These are phyloP conservation scores for Synchytrium microbalum DNA, from an alignment of 371 early-diverging fungal species.

Conservation along the genomic window DNA sequence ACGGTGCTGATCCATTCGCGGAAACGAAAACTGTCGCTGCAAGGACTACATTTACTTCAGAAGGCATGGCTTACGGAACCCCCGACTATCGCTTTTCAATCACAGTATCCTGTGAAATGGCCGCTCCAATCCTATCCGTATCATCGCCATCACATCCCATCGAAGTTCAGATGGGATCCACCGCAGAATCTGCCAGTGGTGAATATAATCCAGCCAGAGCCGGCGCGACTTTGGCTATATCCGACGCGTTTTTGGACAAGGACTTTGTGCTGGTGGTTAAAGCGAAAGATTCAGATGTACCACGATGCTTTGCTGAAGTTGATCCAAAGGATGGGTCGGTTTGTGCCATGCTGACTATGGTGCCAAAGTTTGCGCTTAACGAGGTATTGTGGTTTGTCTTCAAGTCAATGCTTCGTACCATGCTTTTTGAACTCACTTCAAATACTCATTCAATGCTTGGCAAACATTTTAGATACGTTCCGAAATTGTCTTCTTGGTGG, in stretches of 20 bases:
- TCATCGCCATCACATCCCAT: slow-evolving; percentile 12
- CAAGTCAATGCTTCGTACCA: no score
- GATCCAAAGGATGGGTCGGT: slow-evolving; percentile 30
- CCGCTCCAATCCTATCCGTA: slow-evolving; percentile 11
- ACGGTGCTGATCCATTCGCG: slow-evolving; percentile 17
- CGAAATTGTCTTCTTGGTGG: slow-evolving; percentile 40
- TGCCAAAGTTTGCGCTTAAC: slow-evolving; percentile 35
- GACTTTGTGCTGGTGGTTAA: slow-evolving; percentile 18
- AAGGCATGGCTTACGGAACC: neutral
- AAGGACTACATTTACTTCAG: neutral
- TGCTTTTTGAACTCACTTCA: no score
- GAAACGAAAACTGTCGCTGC: neutral
- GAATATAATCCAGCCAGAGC: slow-evolving; percentile 10
- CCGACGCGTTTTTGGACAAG: slow-evolving; percentile 4
- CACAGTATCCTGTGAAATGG: slow-evolving; percentile 10
- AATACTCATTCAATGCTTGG: no score
- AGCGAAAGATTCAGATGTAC: slow-evolving; percentile 20
- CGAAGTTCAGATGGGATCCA: neutral
- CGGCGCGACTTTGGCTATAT: neutral
- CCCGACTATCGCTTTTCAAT: slow-evolving; percentile 4
- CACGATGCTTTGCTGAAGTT: slow-evolving; percentile 30
- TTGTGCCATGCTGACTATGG: slow-evolving; percentile 32
- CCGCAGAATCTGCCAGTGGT: neutral
- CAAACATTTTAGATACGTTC: slow-evolving; percentile 25
- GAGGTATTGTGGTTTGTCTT: no score